Base-by-base conservation (phyloP, 495 filamentous ascomycete genomes). In the Tuber indicum region DNA sequence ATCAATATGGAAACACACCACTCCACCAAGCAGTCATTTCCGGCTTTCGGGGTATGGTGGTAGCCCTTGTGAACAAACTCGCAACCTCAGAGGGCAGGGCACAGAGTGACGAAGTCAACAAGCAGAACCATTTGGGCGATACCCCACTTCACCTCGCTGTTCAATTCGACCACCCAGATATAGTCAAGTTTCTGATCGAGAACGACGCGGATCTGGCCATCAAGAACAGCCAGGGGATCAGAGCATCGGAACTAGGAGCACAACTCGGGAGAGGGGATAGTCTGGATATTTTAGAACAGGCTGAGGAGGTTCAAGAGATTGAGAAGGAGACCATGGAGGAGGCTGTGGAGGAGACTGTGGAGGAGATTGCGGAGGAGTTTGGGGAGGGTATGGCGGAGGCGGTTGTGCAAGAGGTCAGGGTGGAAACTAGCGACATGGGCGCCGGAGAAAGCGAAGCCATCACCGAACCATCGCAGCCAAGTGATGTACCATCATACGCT, bases 241-340 rank as follows among this genome's bases (percentile, higher is more conserved):
- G 52, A 78, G 76, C 77, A 73, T 0, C 88, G 86, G 44, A 92
- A 77, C 0, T 94, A 93, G 32, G 89, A 92, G 76, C 96, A 86
- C 79, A 90, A 86, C 69, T 88, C 86, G 5, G 93, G 94, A 81
- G 91, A 96, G 66, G 94, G 80, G 2, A 93, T 70, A 1, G 90
- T 79, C 4, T 80, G 84, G 84, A 87, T 94, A 36, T 88, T 26
- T 12, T 36, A 41, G 74, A 44, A 19, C 44, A 39, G 4, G n/a
- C 36, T 4, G 36, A 58, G 8, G 23, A 58, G n/a, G 3, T 1
- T 26, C 1, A 0, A 92, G 89, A 79, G 90, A 86, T 92, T 92
- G 26, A 94, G 89, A 85, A 91, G 87, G 7, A 89, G 87, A 39
- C 3, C 94, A 4, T 5, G 2, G 16, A 49, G 46, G 17, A 49